Conservation (phyloP, 768 basidiomycete genomes). For the Tephrocybe sp. region DNA sequence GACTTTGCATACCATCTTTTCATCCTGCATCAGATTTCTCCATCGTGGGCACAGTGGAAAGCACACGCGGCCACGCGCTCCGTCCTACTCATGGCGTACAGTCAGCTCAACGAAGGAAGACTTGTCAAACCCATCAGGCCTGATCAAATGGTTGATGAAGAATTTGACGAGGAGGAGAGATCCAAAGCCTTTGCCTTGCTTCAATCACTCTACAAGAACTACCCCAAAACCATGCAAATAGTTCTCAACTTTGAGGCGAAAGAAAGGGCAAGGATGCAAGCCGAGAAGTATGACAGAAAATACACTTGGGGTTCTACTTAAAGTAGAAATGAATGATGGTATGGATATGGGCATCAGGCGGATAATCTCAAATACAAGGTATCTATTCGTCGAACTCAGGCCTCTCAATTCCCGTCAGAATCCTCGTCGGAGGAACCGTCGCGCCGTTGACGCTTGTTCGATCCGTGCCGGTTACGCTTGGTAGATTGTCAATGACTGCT, state of each 20-base stretch:
- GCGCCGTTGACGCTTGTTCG: constrained; percentile 61
- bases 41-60: constrained; percentile 63
- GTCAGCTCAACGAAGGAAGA: constrained; percentile 48
- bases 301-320: constrained; percentile 24
- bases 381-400: neutral
- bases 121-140: constrained; percentile 38
- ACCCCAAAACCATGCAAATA: constrained; percentile 40
- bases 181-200: constrained; percentile 39
- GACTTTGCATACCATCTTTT: constrained; percentile 62
- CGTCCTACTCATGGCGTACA: constrained; percentile 43
- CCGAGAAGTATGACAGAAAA: constrained; percentile 23
- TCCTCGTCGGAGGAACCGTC: constrained; percentile 66
- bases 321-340: constrained; percentile 1
- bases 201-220: constrained; percentile 43
- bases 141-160: constrained; percentile 16
- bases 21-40: constrained; percentile 60
- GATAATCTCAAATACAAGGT: constrained; percentile 1
- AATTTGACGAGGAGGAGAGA: constrained; percentile 21
- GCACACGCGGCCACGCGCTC: constrained; percentile 52
- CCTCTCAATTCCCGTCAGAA: constrained; percentile 50
- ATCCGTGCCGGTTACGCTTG: constrained; percentile 81
- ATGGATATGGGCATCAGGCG: constrained; percentile 4
- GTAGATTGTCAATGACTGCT: constrained; percentile 18
- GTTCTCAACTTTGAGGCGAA: constrained; percentile 30
- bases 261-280: constrained; percentile 26